Evolutionary conservation across 2,329 filamentous ascomycete species (phyloP).

Genomic region (Cordyceps cicadae): DNA sequence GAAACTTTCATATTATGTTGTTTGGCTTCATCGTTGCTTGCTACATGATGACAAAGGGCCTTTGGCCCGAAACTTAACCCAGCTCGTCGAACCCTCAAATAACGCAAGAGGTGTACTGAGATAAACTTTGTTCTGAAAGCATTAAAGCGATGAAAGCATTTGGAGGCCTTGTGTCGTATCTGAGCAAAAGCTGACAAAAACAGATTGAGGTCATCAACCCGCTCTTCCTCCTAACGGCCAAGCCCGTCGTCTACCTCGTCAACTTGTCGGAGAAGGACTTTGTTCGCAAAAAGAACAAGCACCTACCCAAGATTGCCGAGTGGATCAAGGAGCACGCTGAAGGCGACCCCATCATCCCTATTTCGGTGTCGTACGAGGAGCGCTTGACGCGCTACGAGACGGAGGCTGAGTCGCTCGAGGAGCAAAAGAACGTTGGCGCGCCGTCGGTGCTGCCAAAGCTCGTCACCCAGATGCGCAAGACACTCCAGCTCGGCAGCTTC

Average conservation of each 20-base stretch:
- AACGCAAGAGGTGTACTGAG: constrained; percentile 78
- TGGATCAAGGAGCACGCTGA: constrained; percentile 90
- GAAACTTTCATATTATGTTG: constrained; percentile 25
- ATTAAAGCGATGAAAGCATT: constrained; percentile 13
- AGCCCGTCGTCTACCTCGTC: constrained; percentile 93
- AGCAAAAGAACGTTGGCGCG: constrained; percentile 80
- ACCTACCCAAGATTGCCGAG: constrained; percentile 83
- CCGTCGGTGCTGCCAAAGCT: constrained; percentile 90
- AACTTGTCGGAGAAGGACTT: constrained; percentile 97
- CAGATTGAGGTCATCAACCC: constrained; percentile 98
- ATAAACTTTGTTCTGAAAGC: constrained; percentile 67
- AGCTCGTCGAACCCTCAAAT: constrained; percentile 95
- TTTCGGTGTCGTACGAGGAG: constrained; percentile 90
- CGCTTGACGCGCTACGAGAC: constrained; percentile 73
- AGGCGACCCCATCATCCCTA: constrained; percentile 84
- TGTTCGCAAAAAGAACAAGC: constrained; percentile 99
- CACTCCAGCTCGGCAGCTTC: constrained; percentile 84
- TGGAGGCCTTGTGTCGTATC: neutral
- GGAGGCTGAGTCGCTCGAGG: constrained; percentile 69
- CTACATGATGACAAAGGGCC: constrained; percentile 96
- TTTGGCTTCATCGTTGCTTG: constrained; percentile 11
- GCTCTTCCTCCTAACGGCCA: constrained; percentile 87
- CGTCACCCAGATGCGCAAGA: constrained; percentile 86
- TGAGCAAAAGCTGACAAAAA: constrained; percentile 4
- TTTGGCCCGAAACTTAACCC: constrained; percentile 92